Conservation (phyloP, 768 basidiomycete species). For the Mycena olivaceomarginata region DNA sequence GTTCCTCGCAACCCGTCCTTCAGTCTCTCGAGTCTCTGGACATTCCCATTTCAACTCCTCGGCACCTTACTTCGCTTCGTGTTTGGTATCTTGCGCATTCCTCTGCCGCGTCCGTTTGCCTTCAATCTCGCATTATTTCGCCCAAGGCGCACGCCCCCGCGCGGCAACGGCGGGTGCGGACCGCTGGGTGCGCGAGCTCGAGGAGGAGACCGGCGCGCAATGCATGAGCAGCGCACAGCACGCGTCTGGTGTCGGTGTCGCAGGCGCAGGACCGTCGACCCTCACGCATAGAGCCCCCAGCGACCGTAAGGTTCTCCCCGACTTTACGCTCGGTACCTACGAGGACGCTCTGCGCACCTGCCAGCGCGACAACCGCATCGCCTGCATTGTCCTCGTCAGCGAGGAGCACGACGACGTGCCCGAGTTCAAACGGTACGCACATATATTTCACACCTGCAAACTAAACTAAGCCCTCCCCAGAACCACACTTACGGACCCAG, state of each 20-base stretch:
- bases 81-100: constrained; percentile 80
- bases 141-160: constrained; percentile 57
- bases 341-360: constrained; percentile 85
- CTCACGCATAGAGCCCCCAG: constrained; percentile 58
- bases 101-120: constrained; percentile 73
- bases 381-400: constrained; percentile 89
- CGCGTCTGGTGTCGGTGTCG: constrained; percentile 58
- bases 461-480: constrained; percentile 57
- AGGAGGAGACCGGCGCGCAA: constrained; percentile 90
- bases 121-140: constrained; percentile 70
- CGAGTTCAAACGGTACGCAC: constrained; percentile 86
- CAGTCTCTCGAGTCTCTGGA: constrained; percentile 63
- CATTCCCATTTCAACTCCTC: constrained; percentile 77
- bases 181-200: constrained; percentile 86
- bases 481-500: constrained; percentile 84
- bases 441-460: background rate
- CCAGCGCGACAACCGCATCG: constrained; percentile 83
- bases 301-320: constrained; percentile 77
- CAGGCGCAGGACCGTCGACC: constrained; percentile 63
- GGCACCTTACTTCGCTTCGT: constrained; percentile 79
- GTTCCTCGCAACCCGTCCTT: constrained; percentile 50
- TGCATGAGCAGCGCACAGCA: constrained; percentile 65
- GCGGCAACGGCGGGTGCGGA: constrained; percentile 78
- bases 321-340: constrained; percentile 89
- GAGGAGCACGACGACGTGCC: constrained; percentile 93